phyloP scores from a whole-genome alignment of 1,139 yeast species.

The Lodderomyces elongisporus region DNA sequence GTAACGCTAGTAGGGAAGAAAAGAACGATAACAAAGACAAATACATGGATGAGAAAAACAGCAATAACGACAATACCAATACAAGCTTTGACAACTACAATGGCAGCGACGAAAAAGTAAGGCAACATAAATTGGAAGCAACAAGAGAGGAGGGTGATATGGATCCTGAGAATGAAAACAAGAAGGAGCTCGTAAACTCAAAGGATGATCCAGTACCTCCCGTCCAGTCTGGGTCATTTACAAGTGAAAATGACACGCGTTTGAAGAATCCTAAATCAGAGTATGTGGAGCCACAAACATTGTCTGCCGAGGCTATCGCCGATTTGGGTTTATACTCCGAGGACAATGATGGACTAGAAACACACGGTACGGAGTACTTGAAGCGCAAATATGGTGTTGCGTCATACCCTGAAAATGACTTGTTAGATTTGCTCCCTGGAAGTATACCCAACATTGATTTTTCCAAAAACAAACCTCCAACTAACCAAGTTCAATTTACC shows the following conservation, averaged over 20 bases:
- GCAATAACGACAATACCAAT: too few species aligned
- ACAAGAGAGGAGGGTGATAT: slow-evolving; percentile 7
- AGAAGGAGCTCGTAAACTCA: slow-evolving; percentile 17
- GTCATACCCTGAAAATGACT: slow-evolving; percentile 75
- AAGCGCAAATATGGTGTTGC: slow-evolving; percentile 84
- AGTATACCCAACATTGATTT: slow-evolving; percentile 82
- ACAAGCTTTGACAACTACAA: slow-evolving; percentile 4
- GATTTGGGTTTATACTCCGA: slow-evolving; percentile 67
- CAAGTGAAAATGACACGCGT: slow-evolving; percentile 52
- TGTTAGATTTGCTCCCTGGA: slow-evolving; percentile 79
- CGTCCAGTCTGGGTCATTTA: slow-evolving; percentile 41
- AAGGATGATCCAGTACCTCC: slow-evolving; percentile 39
- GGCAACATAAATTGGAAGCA: slow-evolving; percentile 9
- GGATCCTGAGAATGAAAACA: slow-evolving; percentile 9
- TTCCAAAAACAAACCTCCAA: slow-evolving; percentile 72
- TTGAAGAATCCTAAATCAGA: slow-evolving; percentile 74
- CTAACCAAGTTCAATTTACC: slow-evolving; percentile 87
- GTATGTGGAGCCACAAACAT: slow-evolving; percentile 66
- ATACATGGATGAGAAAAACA: neutral
- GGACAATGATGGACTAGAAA: slow-evolving; percentile 47
- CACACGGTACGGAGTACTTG: slow-evolving; percentile 66
- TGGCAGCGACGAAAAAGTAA: slow-evolving; percentile 7
- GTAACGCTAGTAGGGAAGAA: slow-evolving; percentile 7
- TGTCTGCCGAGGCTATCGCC: slow-evolving; percentile 61
- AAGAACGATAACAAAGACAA: neutral